Evolutionary conservation across 2,329 filamentous ascomycete species (phyloP), one percentile per base, ranked within the genome.

Genomic region (Aspergillus transmontanensis): DNA sequence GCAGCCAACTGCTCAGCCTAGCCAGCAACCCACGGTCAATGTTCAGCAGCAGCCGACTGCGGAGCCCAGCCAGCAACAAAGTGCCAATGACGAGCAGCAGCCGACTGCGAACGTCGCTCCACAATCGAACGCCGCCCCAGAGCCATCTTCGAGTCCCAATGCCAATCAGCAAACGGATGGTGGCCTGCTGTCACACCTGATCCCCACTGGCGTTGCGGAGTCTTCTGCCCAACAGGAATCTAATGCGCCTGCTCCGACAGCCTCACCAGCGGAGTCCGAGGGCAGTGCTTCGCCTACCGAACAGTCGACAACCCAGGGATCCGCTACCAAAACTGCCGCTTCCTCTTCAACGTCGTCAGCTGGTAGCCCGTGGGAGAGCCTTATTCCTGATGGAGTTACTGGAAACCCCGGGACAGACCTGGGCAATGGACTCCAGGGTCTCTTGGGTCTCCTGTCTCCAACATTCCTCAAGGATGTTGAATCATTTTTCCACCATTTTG

Each of bases 401-500:
- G 67, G 66, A 32, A 65, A 66, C 45, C 59, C 64, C 23, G 46
- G 69, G 14, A 60, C 61, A 28, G 68, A 69, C 26, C 54, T 74
- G 14, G 66, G 59, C 11, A 82, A 64, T 68, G 78, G 81, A 64
- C 76, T 79, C 5, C 60, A 62, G 51, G 72, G 72, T 5, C 53
- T 72, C 26, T 62, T 68, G 5, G 73, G 73, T 26, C 64, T 76
- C 28, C 64, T 75, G 10, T 69, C 70, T 9, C 73, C 73, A 5
- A 74, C 70, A 2, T 67, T 76, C 43, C 59, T 76, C 10, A 67
- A 68, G 32, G 69, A 76, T 60, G 65, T 75, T 11, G 72, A 75
- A 48, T 75, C 73, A n/a, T 75, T 76, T 66, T 72, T 75, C 68
- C 69, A 75, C 61, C 73, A 75, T 50, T 64, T 76, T 50, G 72